Base-by-base conservation (phyloP, 1,284 basidiomycete genomes). In the Termitomyces sp. region DNA sequence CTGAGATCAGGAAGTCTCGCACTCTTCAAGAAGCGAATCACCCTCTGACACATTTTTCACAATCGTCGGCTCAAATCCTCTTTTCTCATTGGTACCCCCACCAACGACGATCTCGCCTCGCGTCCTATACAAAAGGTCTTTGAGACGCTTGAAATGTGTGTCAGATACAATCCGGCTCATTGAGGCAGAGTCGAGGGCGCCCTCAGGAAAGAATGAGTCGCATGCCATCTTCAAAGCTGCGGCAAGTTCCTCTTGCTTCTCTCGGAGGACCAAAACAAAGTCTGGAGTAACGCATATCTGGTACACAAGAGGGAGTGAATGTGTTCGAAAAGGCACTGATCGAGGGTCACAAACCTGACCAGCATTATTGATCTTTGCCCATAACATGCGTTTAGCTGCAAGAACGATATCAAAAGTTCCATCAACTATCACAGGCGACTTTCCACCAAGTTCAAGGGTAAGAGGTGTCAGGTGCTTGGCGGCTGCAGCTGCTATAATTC, bases 371-470 rank as follows among this genome's bases (percentile, higher is more conserved):
- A 79, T 72, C 67, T 93, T 93, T 42, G 91, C 91, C 81, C 88
- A 91, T 30, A 94, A 69, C 46, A 91, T 73, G 13, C 88, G 77
- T 49, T 75, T 79, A 0, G 84, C 84, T 1, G 81, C 74, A 18
- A 78, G 65, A 33, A 75, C 71, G 47, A 89, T 60, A 62, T 90
- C 81, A 50, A 75, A 76, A 33, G 75, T 78, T 1, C 83, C 73
- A 62, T 93, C 86, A 43, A 96, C 71, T 61, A 94, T 79, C 7
- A 86, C 88, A 1, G 93, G 93, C 11, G 84, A 88, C 72, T 96
- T 96, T 43, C 91, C 91, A 57, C 82, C 54, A 1, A 78, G 66
- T 51, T 77, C 76, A 48, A 91, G 78, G 0, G 86, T 84, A 37
- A 81, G 69, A 1, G 88, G 85, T 2, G 86, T 88, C n/a, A 89